Evolutionary conservation across 2,329 filamentous ascomycete genomes (phyloP), one percentile per base, ranked within the genome.

Genomic region (Talaromyces sp.): DNA sequence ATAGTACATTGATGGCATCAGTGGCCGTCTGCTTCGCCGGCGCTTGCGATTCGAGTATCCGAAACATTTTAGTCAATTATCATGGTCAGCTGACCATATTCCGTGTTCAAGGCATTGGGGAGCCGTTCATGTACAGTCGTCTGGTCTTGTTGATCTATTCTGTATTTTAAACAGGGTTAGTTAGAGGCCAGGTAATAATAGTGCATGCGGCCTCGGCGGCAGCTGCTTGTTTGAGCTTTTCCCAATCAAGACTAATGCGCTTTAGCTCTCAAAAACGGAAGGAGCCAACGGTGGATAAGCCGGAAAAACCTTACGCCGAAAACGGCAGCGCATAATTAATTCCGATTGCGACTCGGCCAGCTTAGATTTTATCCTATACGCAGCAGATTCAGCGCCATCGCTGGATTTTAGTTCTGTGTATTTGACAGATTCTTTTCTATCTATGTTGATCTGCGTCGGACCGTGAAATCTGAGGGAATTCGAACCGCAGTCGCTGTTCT

Each of bases 11-110:
- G 75, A 99, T 99, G 46, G 95, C 97, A 74, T 96, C 92, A 73
- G 91, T 89, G 69, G 93, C 95, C 72, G 92, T 96, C 84, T 99
- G 95, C 83, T 96, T 95, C 74, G 92, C 92, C 70, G 95, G 95
- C 72, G 92, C 90, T 78, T 89, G 84, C 70, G 84, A 83, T 75
- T 86, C 84, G 70, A 87, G 83, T 71, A 86, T 85, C 74, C 81
- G 80, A 69, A 82, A 81, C 80, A 82, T 82, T 66, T 73, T 76
- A 71, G 62, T 66, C 71, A 70, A 75, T 68, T 73, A 67, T 76
- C 76, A 79, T 77, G 74, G 72, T 77, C 75, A 77, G 67, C 70
- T 68, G 67, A 70, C 71, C 69, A 63, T 37, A 23, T 9, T 37
- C 31, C 8, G 23, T 56, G 14, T 23, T 60, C 59, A 63, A 60